Base-by-base conservation (phyloP, 495 filamentous ascomycete genomes). In the Eremomyces bilateralis region DNA sequence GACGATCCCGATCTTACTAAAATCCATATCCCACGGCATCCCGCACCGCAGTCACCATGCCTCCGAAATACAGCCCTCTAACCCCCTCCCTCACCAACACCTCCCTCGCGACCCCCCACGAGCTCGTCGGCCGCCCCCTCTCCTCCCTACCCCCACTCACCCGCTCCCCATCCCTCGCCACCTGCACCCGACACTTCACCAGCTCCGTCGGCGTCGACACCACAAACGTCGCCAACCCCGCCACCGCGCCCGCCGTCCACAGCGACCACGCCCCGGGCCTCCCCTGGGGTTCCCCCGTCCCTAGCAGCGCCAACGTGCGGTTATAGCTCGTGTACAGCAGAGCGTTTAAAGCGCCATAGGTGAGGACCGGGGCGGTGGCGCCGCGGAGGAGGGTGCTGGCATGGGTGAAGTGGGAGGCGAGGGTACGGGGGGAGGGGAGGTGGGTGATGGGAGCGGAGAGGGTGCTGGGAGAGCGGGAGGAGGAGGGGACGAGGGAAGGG, bases 11-110 rank as follows among this genome's bases (percentile, higher is more conserved):
- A 41, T 39, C 65, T 42, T 65, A 76, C 70, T 92, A 92, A 48
- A 91, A 91, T 2, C 83, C 83, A 51, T 90, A 92, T 15, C 83
- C 83, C 38, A 92, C 65, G 37, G 73, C 71, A 53, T 93, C 83
- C 30, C 83, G 60, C 31, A 81, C 49, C 37, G 73, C 78, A 5
- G 84, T 93, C 17, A 92, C 66, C 3, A 51, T 58, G 20, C 83
- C 83, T 18, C 79, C 83, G 37, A 64, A 60, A 51, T 88, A 93
- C 6, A 92, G 47, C 0, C 80, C 83, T 17, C 59, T 54, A 20
- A 78, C 43, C 0, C 82, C 80, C 24, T 70, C 62, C n/a, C 47
- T 50, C 27, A 51, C 61, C 31, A 73, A 47, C 22, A 81, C 63
- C 8, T 70, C 60, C 35, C 61, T 64, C 1, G 73, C 61, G 29